These are phyloP conservation scores for Rhizopus stolonifer DNA, from an alignment of 371 early-diverging fungal species.

Conservation along the genomic window DNA sequence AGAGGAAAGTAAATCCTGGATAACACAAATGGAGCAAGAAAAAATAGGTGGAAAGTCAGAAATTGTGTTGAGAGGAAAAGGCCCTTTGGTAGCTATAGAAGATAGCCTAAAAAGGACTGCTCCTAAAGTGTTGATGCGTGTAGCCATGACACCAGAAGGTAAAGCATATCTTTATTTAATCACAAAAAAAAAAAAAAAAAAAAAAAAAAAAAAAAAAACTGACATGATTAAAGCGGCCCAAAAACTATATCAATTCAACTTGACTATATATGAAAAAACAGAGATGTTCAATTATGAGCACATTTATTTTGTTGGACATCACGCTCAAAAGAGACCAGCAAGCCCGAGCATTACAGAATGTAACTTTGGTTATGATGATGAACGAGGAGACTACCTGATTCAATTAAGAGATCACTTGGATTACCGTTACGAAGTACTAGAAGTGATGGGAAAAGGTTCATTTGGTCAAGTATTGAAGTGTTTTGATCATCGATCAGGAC, in stretches of 20 bases:
- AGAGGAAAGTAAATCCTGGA: slow-evolving; percentile 25
- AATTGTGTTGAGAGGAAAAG: slow-evolving; percentile 22
- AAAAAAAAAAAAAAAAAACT: too few species aligned
- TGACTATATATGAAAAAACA: slow-evolving; percentile 78
- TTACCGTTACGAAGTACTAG: slow-evolving; percentile 82
- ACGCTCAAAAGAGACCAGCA: slow-evolving; percentile 56
- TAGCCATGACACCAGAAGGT: slow-evolving; percentile 47
- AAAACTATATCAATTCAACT: slow-evolving; percentile 59
- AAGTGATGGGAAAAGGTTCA: slow-evolving; percentile 84
- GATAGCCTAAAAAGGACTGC: slow-evolving; percentile 3
- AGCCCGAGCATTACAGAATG: slow-evolving; percentile 44
- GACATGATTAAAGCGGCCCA: slow-evolving; percentile 39
- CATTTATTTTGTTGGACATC: slow-evolving; percentile 85
- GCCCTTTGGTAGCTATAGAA: neutral
- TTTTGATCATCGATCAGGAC: slow-evolving; percentile 74
- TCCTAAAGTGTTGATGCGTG: slow-evolving; percentile 29
- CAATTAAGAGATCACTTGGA: slow-evolving; percentile 74
- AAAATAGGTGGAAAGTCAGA: slow-evolving; percentile 19
- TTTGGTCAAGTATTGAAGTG: slow-evolving; percentile 92
- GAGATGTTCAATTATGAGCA: slow-evolving; percentile 81
- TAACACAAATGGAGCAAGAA: slow-evolving; percentile 13
- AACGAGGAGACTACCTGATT: slow-evolving; percentile 80
- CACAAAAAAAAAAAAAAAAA: neutral
- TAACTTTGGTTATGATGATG: slow-evolving; percentile 83
- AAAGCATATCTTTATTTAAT: neutral